These are phyloP conservation scores for Aspergillus steynii DNA, from an alignment of 495 filamentous ascomycete genomes.

Conservation along the genomic window DNA sequence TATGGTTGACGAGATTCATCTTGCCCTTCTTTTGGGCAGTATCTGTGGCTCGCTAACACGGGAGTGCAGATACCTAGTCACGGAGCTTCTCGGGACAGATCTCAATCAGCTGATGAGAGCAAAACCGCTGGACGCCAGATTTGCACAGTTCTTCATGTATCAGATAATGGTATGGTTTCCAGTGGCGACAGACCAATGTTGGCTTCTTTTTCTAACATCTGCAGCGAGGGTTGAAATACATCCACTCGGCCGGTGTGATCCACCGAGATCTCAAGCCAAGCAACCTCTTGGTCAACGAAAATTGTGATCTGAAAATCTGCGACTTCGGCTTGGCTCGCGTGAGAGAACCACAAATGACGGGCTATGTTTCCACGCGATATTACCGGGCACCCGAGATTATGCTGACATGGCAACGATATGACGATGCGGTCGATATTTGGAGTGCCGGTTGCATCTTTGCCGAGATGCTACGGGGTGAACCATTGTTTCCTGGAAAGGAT, in stretches of 20 bases:
- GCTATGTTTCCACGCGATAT: slow-evolving; percentile 97
- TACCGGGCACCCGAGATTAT: slow-evolving; percentile 99
- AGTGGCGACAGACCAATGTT: neutral
- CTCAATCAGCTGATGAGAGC: slow-evolving; percentile 92
- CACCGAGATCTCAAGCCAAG: slow-evolving; percentile 96
- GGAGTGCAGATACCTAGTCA: slow-evolving; percentile 82
- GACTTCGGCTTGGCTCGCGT: slow-evolving; percentile 96
- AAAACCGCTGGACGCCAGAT: slow-evolving; percentile 94
- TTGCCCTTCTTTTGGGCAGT: neutral
- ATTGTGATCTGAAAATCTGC: slow-evolving; percentile 99
- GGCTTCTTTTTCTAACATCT: slow-evolving; percentile 28
- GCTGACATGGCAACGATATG: slow-evolving; percentile 99
- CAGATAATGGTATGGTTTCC: slow-evolving; percentile 76
- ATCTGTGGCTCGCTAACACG: slow-evolving; percentile 15
- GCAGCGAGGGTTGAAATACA: slow-evolving; percentile 96
- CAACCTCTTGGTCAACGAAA: slow-evolving; percentile 98
- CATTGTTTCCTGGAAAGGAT: slow-evolving; percentile 96
- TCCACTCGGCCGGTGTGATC: slow-evolving; percentile 96
- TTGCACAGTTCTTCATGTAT: slow-evolving; percentile 99
- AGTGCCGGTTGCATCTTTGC: slow-evolving; percentile 98
- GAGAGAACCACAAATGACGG: slow-evolving; percentile 99
- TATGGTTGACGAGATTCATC: slow-evolving; percentile 43
- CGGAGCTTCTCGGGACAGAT: slow-evolving; percentile 94
- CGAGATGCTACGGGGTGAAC: slow-evolving; percentile 98
- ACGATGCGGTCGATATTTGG: slow-evolving; percentile 98